Base-by-base conservation (phyloP, 208 protist genomes). In the Borovskyia barvae region DNA sequence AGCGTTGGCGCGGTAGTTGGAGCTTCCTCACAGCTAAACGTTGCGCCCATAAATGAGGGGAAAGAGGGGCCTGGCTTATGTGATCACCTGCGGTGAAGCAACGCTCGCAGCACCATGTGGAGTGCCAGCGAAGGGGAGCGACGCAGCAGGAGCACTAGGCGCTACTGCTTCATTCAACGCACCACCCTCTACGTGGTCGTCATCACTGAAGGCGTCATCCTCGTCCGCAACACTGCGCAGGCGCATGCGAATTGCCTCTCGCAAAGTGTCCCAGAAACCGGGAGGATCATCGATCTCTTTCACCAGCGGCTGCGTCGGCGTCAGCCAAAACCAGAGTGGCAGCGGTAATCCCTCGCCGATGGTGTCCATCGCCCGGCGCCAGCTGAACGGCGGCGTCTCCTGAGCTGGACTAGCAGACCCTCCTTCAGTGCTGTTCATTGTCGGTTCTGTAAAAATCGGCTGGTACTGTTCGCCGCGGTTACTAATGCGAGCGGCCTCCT, bases 191-290 rank as follows among this genome's bases (percentile, higher is more conserved):
- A 20, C 22, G 3, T 36, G 24, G 28, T 17, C 32, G 20, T 71
- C 64, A 36, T 71, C 64, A 2, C 36, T 59, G 36, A 71, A 71
- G 26, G 53, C 66, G 30, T 72, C 67, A 25, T 79, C 68, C 12
- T 53, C 64, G 35, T 82, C 72, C 5, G 65, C 77, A 40, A 80
- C 54, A 39, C 54, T 48, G 50, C 66, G 66, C 51, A 92, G 50
- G 42, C 82, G 77, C 17, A 58, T 57, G 40, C 80, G 50, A 11
- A 87, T 58, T 5, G 67, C 66, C n/a, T 53, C 61, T 7, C 37
- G 41, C 39, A 82, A 28, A 1, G 50, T 60, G 8, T 49, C 41
- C 76, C 79, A 80, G 57, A 89, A 89, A 17, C 39, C 41, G 17
- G 52, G 54, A 32, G 64, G 57, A 53, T 90, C 76, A 41, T 59